Evolutionary conservation across 139 green algal genomes (phyloP), one percentile per base, ranked within the genome.

Genomic region (Haematococcus sp.): DNA sequence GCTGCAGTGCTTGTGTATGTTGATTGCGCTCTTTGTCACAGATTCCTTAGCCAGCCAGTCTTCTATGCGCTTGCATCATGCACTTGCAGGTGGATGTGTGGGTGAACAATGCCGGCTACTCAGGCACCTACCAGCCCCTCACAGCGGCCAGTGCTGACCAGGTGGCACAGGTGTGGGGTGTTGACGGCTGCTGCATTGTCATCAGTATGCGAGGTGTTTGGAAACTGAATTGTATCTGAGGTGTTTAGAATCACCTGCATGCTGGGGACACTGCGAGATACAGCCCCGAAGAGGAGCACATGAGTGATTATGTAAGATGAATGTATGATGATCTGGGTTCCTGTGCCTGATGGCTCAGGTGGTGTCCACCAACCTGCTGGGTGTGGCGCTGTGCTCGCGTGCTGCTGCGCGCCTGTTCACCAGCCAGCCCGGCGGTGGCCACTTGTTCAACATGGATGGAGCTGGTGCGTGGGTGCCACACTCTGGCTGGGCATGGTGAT

Each of bases 401-500:
- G 81, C 74, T 0, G 92, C 59, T n/a, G 11, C 72, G 23, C 17
- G 43, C 31, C 73, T 80, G 11, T 76, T 80, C 52, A 1, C 33
- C 22, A 35, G 40, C 13, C 77, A 79, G 72, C 51, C 73, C 0
- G 55, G 23, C 1, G 73, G 63, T 74, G 93, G 93, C 1, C 93
- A 97, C 83, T 72, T 97, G 4, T 98, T 98, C 86, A 93, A 95
- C 71, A 89, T 96, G 82, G 92, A 97, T 35, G 93, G 93, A 1
- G 91, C 90, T 32, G 83, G 80, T 56, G 46, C 3, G 15, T n/a
- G 59, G n/a, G n/a, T n/a, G n/a, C n/a, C n/a, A n/a, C n/a, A n/a
- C n/a, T n/a, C n/a, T n/a, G n/a, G n/a, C n/a, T n/a, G n/a, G n/a
- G n/a, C n/a, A n/a, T n/a, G n/a, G n/a, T n/a, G n/a, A n/a, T n/a